Percentiles rank a stretch among this genome's conserved stretches.
Evolutionary conservation across 495 filamentous ascomycete genomes (phyloP).

Genomic region (Penicillium herquei): DNA sequence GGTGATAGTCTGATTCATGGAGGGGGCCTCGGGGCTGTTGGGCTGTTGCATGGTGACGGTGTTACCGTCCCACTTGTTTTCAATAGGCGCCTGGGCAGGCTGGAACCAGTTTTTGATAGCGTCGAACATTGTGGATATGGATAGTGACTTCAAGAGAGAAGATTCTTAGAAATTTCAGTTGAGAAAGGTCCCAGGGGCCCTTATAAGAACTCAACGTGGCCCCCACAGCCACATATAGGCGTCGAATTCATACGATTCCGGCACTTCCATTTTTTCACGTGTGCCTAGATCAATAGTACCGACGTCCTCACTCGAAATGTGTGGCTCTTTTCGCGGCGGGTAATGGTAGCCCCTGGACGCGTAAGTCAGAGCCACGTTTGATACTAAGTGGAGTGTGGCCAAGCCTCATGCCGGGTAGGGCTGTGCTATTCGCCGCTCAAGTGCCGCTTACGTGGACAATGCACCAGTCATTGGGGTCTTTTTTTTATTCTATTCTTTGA

Average conservation of each 20-base stretch:
- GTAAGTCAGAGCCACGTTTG: constrained; percentile 10
- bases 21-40: constrained; percentile 2
- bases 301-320: not conserved
- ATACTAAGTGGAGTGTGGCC: constrained; percentile 1
- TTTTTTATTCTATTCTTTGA: not conserved
- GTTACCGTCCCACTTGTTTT: constrained; percentile 11
- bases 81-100: constrained; percentile 2
- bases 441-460: constrained; percentile 7
- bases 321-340: not conserved
- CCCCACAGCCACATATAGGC: not conserved
- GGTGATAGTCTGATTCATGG: constrained; percentile 7
- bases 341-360: constrained; percentile 3
- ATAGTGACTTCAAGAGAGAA: not conserved
- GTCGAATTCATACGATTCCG: not conserved
- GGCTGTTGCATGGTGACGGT: constrained; percentile 11
- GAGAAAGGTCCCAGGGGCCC: not conserved
- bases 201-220: not conserved
- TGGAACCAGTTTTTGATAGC: constrained; percentile 8
- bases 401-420: constrained; percentile 7
- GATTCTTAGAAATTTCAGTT: not conserved
- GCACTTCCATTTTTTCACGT: not conserved
- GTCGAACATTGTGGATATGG: constrained; percentile 6
- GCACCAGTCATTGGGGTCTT: too few relatives aligned
- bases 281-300: not conserved
- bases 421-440: constrained; percentile 6